Evolutionary conservation across 140 eudicot genomes (phyloP), one percentile per base, ranked within the genome.

Genomic region (Ambrosia hybrid): DNA sequence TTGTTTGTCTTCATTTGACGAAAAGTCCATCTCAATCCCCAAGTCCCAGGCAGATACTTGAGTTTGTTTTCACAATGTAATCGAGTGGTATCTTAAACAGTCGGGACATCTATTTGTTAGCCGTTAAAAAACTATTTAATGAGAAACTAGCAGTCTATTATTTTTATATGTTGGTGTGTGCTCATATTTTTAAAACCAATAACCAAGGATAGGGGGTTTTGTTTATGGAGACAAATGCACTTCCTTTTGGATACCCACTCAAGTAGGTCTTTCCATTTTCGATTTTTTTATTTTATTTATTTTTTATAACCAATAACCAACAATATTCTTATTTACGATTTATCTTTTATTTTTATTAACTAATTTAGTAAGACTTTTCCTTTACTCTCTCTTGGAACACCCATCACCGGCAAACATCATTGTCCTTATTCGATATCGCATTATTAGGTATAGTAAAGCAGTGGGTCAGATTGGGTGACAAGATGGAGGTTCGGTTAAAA

Each of bases 191-290:
- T 26, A 56, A 56, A 55, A 56, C 61, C 61, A 15, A 15, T 16
- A 56, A 56, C 61, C 36, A 56, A 6, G 61, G 61, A 56, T 16
- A 16, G 2, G 36, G 61, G 61, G 61, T 56, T 56, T 16, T 56
- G 61, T 15, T 56, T 15, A 15, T 6, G 61, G 61, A 56, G 61
- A 15, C 61, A 56, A 15, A 56, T 56, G 61, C 61, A 6, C 61
- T 16, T 56, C 33, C 34, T 56, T 56, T 56, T 17, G 61, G 60
- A 55, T 8, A 55, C 11, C 60, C 34, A 10, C 60, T 55, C 60
- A 55, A 16, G 9, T 55, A 55, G 16, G 33, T 16, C 10, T 6
- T 5, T 56, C 12, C 61, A 17, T 56, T 56, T 56, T 15, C 3
- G 34, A 1, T 56, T 56, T 16, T 16, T 9, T 21, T 21, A 21